These are phyloP conservation scores for Boeremia lycopersici DNA, from an alignment of 2,329 filamentous ascomycete species.

Conservation along the genomic window DNA sequence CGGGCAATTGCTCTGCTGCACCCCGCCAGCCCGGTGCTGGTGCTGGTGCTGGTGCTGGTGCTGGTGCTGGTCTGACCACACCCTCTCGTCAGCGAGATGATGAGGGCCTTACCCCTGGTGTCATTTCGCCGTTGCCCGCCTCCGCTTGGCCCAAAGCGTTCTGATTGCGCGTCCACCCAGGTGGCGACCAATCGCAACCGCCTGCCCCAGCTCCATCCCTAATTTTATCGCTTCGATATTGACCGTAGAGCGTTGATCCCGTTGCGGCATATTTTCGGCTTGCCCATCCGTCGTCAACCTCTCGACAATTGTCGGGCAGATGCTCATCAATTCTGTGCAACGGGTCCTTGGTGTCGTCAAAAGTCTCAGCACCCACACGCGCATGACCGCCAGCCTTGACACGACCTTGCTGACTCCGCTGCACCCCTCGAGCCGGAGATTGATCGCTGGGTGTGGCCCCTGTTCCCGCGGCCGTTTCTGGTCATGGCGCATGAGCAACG, in stretches of 20 bases:
- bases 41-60: too few species aligned
- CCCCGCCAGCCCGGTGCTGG: not conserved
- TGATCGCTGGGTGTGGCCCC: constrained; percentile 9
- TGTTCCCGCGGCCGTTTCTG: constrained; percentile 7
- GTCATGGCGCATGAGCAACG: constrained; percentile 9
- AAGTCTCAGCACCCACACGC: not conserved
- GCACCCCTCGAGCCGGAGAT: constrained; percentile 1
- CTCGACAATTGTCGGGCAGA: not conserved
- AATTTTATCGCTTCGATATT: constrained; percentile 5
- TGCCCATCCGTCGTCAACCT: not conserved
- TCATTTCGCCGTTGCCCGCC: constrained; percentile 20
- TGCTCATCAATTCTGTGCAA: not conserved
- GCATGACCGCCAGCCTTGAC: not conserved
- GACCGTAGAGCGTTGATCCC: constrained; percentile 9
- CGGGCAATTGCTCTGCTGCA: constrained; percentile 1
- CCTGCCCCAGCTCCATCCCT: constrained; percentile 4
- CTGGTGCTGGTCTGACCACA: too few species aligned
- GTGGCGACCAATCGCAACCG: constrained; percentile 10
- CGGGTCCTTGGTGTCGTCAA: not conserved
- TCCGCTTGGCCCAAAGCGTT: not conserved
- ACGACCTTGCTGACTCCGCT: not conserved
- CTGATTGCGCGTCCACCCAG: constrained; percentile 10
- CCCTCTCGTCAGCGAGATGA: not conserved
- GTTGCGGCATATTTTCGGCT: constrained; percentile 6
- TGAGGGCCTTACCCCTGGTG: constrained; percentile 13